phyloP scores from a whole-genome alignment of 371 early-diverging fungal species.

The Syncephalastrum monosporum region DNA sequence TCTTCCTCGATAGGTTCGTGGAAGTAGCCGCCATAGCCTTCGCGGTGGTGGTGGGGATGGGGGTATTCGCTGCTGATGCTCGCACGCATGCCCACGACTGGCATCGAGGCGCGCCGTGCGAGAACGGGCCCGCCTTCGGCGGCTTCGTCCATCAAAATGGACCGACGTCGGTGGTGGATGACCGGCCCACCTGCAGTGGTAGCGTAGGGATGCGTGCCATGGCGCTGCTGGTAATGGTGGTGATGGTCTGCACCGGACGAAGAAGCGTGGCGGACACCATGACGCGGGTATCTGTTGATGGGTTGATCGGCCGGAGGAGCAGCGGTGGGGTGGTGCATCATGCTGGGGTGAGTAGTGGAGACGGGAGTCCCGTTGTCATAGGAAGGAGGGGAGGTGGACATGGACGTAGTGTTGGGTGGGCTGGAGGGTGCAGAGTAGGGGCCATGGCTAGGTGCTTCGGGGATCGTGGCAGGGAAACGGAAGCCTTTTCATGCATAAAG shows the following conservation, averaged over 20 bases:
- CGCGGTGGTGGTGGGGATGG: slow-evolving; percentile 14
- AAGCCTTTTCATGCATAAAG: slow-evolving; percentile 20
- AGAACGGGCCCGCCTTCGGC: slow-evolving; percentile 14
- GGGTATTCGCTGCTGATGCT: slow-evolving; percentile 11
- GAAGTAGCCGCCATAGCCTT: slow-evolving; percentile 7
- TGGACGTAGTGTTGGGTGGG: slow-evolving; percentile 40
- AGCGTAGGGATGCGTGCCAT: slow-evolving; percentile 14
- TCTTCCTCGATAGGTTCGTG: slow-evolving; percentile 15
- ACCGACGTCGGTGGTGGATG: slow-evolving; percentile 31
- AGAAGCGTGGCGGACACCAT: slow-evolving; percentile 16
- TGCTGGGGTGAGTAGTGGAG: neutral
- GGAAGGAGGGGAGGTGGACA: slow-evolving; percentile 1
- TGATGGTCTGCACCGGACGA: slow-evolving; percentile 17
- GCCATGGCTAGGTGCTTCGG: slow-evolving; percentile 38
- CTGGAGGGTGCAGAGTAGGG: slow-evolving; percentile 61
- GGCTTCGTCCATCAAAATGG: slow-evolving; percentile 29
- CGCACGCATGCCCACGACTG: slow-evolving; percentile 31
- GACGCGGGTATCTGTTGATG: slow-evolving; percentile 14
- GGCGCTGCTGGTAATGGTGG: slow-evolving; percentile 17
- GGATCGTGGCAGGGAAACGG: slow-evolving; percentile 39
- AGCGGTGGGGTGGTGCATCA: slow-evolving; percentile 3
- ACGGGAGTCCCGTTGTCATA: neutral
- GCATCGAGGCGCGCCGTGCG: slow-evolving; percentile 51
- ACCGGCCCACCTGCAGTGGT: slow-evolving; percentile 17
- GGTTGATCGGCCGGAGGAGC: neutral